These are phyloP conservation scores for Laburnicola sp. DNA, from an alignment of 2,329 filamentous ascomycete genomes.

Conservation along the genomic window DNA sequence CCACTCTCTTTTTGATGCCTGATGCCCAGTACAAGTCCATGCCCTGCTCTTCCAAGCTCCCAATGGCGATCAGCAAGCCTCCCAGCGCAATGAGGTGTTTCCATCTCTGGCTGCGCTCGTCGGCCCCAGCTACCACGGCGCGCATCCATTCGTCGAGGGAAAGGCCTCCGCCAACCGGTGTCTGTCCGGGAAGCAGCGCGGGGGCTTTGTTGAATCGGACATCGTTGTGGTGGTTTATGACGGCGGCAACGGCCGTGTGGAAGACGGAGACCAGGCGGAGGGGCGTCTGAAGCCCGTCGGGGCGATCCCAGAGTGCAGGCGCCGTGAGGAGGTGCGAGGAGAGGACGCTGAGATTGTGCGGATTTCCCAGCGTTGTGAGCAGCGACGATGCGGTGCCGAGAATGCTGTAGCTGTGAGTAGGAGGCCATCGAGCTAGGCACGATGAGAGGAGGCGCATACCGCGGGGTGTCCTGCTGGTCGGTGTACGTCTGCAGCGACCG, in stretches of 20 bases:
- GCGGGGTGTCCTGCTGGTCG: constrained; percentile 61
- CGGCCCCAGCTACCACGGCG: constrained; percentile 62
- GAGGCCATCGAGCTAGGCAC: constrained; percentile 26
- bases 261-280: constrained; percentile 71
- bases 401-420: constrained; percentile 44
- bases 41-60: constrained; percentile 45
- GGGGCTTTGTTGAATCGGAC: constrained; percentile 35
- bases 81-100: constrained; percentile 80
- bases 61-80: constrained; percentile 77
- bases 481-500: constrained; percentile 63
- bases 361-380: constrained; percentile 71
- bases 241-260: constrained; percentile 65
- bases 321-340: constrained; percentile 72
- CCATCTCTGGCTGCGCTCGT: constrained; percentile 70
- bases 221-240: constrained; percentile 54
- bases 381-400: constrained; percentile 69
- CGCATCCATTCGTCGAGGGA: constrained; percentile 61
- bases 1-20: constrained; percentile 67
- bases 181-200: constrained; percentile 33
- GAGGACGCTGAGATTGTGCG: constrained; percentile 72
- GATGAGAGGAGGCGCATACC: constrained; percentile 47
- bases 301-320: constrained; percentile 69
- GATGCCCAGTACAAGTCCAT: constrained; percentile 64
- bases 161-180: constrained; percentile 50
- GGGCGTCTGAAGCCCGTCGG: constrained; percentile 64